phyloP scores from a whole-genome alignment of 2,329 filamentous ascomycete genomes.

The Aspergillus hortae region DNA sequence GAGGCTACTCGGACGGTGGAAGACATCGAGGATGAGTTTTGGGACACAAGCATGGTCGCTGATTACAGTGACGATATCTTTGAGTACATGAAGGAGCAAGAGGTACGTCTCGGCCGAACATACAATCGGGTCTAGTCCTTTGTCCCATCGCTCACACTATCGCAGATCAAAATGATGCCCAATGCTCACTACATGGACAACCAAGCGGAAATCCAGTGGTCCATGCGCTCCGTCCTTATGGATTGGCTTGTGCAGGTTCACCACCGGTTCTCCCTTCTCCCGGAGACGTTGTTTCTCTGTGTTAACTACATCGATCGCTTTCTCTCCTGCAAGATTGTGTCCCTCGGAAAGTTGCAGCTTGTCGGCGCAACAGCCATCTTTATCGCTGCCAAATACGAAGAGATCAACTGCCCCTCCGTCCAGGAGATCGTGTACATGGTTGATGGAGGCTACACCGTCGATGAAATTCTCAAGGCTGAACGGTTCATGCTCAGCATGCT shows the following conservation, averaged over 20 bases:
- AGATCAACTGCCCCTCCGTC: conserved; percentile 95
- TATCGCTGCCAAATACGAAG: conserved; percentile 95
- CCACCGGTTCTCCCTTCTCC: conserved; percentile 81
- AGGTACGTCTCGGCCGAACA: conserved; percentile 55
- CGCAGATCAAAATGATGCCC: conserved; percentile 72
- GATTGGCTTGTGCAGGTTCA: conserved; percentile 98
- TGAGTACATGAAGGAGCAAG: conserved; percentile 80
- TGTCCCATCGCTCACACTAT: conserved; percentile 17
- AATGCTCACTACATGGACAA: conserved; percentile 95
- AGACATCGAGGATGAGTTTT: conserved; percentile 82
- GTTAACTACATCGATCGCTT: conserved; percentile 98
- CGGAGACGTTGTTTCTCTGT: conserved; percentile 89
- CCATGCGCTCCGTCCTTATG: conserved; percentile 95
- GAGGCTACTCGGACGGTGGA: conserved; percentile 63
- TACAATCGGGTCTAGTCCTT: background rate
- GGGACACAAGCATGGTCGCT: conserved; percentile 96
- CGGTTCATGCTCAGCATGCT: conserved; percentile 98
- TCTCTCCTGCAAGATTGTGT: conserved; percentile 89
- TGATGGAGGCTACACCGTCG: conserved; percentile 79
- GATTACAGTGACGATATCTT: conserved; percentile 98
- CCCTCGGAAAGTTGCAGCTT: conserved; percentile 88
- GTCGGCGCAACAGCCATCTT: conserved; percentile 95
- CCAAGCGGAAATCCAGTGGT: conserved; percentile 98
- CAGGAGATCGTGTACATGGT: conserved; percentile 99
- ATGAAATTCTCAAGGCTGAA: conserved; percentile 95